Conservation (phyloP, 495 filamentous ascomycete genomes). For the Usnea hakonensis region DNA sequence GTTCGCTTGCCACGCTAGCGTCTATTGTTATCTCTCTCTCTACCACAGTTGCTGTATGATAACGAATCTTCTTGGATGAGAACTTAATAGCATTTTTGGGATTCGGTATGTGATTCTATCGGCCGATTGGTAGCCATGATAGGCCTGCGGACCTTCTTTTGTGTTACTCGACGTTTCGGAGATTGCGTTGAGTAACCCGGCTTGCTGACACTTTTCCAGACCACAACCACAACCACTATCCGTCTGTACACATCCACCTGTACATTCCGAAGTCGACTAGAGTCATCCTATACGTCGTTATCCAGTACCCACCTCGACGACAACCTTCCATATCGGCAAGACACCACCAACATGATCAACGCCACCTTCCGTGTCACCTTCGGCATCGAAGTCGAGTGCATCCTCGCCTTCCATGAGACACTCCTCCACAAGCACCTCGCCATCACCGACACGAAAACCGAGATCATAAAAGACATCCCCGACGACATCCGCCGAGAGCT, state of each 20-base stretch:
- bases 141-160: too few species aligned
- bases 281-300: background rate
- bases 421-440: constrained; percentile 18
- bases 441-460: background rate
- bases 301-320: background rate
- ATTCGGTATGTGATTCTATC: background rate
- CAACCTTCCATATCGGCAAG: background rate
- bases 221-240: background rate
- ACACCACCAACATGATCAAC: constrained; percentile 10
- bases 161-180: background rate
- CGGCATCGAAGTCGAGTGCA: constrained; percentile 24
- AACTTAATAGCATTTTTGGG: background rate
- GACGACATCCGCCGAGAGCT: constrained; percentile 8
- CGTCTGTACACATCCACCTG: background rate
- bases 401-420: constrained; percentile 23
- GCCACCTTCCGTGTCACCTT: constrained; percentile 16
- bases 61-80: background rate
- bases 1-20: background rate
- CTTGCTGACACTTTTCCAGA: background rate
- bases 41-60: background rate
- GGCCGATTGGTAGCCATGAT: background rate
- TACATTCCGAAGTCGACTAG: background rate
- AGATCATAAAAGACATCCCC: constrained; percentile 18
- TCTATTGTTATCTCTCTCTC: background rate
- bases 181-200: background rate